phyloP scores from a whole-genome alignment of 805 yeast species.

The Starmerella bombicola region DNA sequence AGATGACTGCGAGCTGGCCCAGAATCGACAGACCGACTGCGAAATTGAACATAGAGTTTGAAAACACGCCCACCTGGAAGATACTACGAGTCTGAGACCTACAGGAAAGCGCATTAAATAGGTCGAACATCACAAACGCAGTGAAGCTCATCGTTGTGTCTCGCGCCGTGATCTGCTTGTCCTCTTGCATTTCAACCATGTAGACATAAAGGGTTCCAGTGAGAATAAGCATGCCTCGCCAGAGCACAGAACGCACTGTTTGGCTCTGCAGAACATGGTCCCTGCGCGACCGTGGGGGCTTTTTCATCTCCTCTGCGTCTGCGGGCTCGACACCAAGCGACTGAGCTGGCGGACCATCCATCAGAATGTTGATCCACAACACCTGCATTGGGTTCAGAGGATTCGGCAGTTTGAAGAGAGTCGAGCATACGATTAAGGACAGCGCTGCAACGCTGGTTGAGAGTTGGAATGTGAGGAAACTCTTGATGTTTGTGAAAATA shows the following conservation, averaged over 20 bases:
- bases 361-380: constrained; percentile 88
- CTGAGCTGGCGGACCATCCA: constrained; percentile 99
- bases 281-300: constrained; percentile 85
- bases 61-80: constrained; percentile 63
- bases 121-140: constrained; percentile 87
- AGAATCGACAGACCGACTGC: constrained; percentile 80
- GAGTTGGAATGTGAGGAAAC: constrained; percentile 85
- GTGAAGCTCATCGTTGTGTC: constrained; percentile 99
- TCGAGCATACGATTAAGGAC: constrained; percentile 74
- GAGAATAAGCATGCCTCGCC: constrained; percentile 66
- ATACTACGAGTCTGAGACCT: constrained; percentile 78
- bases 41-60: constrained; percentile 80
- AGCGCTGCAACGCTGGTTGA: constrained; percentile 94
- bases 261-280: constrained; percentile 68
- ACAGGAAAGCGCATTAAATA: constrained; percentile 92
- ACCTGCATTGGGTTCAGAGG: constrained; percentile 98
- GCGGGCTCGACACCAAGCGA: constrained; percentile 95
- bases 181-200: constrained; percentile 68
- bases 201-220: constrained; percentile 81
- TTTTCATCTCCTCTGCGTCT: constrained; percentile 86
- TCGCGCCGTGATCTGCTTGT: constrained; percentile 70
- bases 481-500: constrained; percentile 88
- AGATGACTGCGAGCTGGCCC: constrained; percentile 89
- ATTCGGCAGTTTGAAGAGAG: constrained; percentile 76
- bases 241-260: constrained; percentile 59